Base-by-base conservation (phyloP, 352 stramenopile species). In the Phytophthora lateralis region DNA sequence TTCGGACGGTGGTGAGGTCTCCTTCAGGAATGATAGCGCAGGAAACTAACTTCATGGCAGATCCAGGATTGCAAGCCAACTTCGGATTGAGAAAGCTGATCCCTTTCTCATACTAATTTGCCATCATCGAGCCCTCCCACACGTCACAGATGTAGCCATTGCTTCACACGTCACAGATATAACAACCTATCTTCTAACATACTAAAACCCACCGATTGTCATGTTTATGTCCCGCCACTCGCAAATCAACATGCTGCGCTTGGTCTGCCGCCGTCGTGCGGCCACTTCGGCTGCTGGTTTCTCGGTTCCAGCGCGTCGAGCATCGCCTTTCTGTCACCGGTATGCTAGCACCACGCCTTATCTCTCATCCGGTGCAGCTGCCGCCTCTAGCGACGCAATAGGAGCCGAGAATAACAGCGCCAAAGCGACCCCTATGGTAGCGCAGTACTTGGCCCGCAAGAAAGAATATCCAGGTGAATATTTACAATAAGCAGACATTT, bases 361-460 rank as follows among this genome's bases (percentile, higher is more conserved):
- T 39, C 24, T 64, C 2, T 58, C 48, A 52, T 74, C 61, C 7
- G 50, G 46, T 50, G 60, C 20, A 41, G n/a, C 12, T 61, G 7
- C 9, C 1, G 15, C 17, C 24, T n/a, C 45, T 14, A 52, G 24
- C 1, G 12, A 47, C 6, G 29, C 37, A 21, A 26, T 61, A 11
- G 21, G 7, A 0, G 17, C 37, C 12, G 60, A 62, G 35, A 53
- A 66, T 15, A 54, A 61, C 1, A 14, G 42, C 26, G 30, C 12
- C 7, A 70, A 69, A 65, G 53, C 48, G 41, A 91, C 84, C 35
- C 84, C 84, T 14, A 90, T 93, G 80, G 71, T 90, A 29, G 59
- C 73, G 37, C 84, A 93, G 54, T 93, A 91, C 43, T 51, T 91
- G 9, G 73, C 78, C 51, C 80, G 79, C 51, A 93, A 93, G 60